Percentiles rank a stretch among this genome's conserved stretches.
phyloP scores from a whole-genome alignment of 176 grass and related monocot species.

The Urochloa ruziziensis region DNA sequence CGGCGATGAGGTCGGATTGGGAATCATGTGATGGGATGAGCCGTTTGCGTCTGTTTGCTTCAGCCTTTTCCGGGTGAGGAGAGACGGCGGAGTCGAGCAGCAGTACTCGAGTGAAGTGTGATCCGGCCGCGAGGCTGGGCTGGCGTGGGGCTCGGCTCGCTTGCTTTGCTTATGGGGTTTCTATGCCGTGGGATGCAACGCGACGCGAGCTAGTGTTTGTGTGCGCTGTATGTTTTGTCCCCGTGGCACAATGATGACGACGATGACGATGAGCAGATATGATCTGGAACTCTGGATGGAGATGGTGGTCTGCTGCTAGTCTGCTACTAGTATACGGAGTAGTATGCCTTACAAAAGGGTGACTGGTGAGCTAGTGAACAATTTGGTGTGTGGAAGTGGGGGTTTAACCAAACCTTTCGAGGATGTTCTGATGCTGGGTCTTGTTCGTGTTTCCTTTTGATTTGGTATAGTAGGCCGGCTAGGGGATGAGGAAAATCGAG shows the following conservation, averaged over 20 bases:
- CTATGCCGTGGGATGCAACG: not conserved
- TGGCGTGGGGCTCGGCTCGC: not conserved
- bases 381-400: not conserved
- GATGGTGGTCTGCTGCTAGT: not conserved
- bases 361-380: not conserved
- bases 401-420: not conserved
- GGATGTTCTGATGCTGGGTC: not conserved
- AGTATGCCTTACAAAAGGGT: too few relatives aligned
- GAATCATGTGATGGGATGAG: slow-evolving; percentile 29
- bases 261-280: not conserved
- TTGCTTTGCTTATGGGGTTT: slow-evolving; percentile 39
- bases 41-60: slow-evolving; percentile 15
- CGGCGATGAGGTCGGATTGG: slow-evolving; percentile 21
- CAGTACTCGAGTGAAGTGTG: not conserved
- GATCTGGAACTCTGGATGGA: not conserved
- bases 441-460: not conserved
- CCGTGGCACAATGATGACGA: slow-evolving; percentile 4
- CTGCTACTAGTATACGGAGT: too few relatives aligned
- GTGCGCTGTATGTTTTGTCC: slow-evolving; percentile 32
- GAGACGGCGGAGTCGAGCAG: not conserved
- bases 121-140: not conserved
- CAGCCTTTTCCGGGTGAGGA: not conserved
- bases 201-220: slow-evolving; percentile 23
- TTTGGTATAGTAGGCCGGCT: not conserved
- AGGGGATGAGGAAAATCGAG: not conserved